Base-by-base conservation (phyloP, 495 filamentous ascomycete species). In the Amniculicola lignicola region DNA sequence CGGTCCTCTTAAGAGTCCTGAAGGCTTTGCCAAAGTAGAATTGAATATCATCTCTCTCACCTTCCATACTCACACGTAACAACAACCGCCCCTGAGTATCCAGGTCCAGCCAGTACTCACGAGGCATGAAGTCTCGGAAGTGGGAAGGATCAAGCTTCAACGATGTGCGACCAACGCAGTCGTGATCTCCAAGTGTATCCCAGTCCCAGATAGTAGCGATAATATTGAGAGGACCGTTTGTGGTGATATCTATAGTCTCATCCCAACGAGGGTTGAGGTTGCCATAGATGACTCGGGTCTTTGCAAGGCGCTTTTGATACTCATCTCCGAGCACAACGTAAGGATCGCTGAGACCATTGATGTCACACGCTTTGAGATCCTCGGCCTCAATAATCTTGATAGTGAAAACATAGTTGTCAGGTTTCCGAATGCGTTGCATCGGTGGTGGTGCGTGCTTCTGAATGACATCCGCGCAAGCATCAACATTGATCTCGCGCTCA, bases 381-480 rank as follows among this genome's bases (percentile, higher is more conserved):
- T 99, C 94, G n/a, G 87, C 94, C 65, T 99, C 94, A 24, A 99
- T 90, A 43, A 99, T 89, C 75, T 99, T 99, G 71, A 97, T 91
- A 1, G 94, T 97, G 69, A 99, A 99, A 42, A 97, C 89, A 66
- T 95, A 96, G 51, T 91, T 93, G 24, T 82, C 85, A 3, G 76
- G 74, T 60, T 78, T 83, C 64, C 82, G 59, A 35, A 61, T 48
- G 19, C 61, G 54, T 67, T 82, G 82, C 10, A 75, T 65, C 54
- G 77, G 69, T 0, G 84, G 80, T 23, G 84, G 82, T 19, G 80
- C 74, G 57, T 84, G 74, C 57, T 77, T 80, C 24, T 80, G 79
- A 43, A 97, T 82, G 6, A 93, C 80, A 41, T 89, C 89, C 4
- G 91, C 90, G 66, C 89, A 95, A 35, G 79, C 86, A 67, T 99